phyloP scores from a whole-genome alignment of 2,329 filamentous ascomycete species.

The Westerdykella ornata region DNA sequence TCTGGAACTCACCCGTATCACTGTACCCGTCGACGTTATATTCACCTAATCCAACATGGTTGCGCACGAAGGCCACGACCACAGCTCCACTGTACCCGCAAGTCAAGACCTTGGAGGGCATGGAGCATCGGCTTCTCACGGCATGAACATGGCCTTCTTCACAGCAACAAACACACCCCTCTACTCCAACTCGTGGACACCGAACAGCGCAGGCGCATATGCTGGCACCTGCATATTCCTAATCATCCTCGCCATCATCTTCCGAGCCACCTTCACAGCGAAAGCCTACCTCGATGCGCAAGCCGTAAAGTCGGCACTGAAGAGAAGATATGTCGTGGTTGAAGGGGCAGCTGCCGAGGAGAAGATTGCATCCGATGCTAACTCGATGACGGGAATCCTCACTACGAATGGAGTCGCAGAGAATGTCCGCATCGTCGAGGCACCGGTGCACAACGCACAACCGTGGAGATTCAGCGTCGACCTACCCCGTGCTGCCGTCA shows the following conservation, averaged over 20 bases:
- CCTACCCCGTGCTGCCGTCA: conserved; percentile 62
- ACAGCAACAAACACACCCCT: conserved; percentile 56
- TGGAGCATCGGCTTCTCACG: conserved; percentile 13
- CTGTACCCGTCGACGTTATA: conserved; percentile 3
- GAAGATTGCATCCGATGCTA: conserved; percentile 47
- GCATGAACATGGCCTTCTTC: conserved; percentile 59
- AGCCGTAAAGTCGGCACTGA: conserved; percentile 67
- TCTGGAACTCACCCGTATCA: conserved; percentile 24
- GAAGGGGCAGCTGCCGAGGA: conserved; percentile 57
- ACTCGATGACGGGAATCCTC: conserved; percentile 59
- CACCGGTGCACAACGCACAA: conserved; percentile 46
- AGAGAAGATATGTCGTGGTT: conserved; percentile 70
- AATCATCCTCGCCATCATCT: conserved; percentile 63
- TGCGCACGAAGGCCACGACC: conserved; percentile 26
- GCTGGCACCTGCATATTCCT: conserved; percentile 90
- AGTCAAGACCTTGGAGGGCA: conserved; percentile 12
- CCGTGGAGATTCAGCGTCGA: conserved; percentile 82
- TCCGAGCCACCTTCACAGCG: conserved; percentile 64
- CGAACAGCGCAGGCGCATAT: conserved; percentile 62
- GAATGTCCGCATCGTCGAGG: conserved; percentile 65
- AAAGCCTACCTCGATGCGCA: conserved; percentile 55
- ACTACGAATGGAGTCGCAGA: conserved; percentile 76
- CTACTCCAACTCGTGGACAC: conserved; percentile 67
- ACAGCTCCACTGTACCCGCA: background rate
- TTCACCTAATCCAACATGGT: conserved; percentile 21